Evolutionary conservation across 1,139 yeast species (phyloP).

Genomic region (Yamadazyma mexicana): DNA sequence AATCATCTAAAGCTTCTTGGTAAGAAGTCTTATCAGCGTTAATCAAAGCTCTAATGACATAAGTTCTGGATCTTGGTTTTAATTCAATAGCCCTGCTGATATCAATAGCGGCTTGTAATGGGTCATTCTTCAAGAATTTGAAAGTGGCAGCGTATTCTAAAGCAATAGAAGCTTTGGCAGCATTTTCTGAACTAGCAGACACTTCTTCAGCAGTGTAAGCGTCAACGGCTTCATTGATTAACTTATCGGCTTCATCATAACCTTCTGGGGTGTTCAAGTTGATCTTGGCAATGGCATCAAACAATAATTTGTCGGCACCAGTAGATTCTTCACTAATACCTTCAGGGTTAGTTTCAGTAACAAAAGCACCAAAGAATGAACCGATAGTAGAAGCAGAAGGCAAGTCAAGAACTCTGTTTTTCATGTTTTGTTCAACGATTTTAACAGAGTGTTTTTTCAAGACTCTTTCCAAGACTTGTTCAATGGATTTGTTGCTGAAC

Average conservation of each 20-base stretch:
- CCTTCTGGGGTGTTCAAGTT: conserved; percentile 66
- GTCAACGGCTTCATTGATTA: conserved; percentile 66
- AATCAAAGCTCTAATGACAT: conserved; percentile 80
- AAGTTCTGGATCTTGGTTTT: conserved; percentile 78
- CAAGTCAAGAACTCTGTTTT: conserved; percentile 53
- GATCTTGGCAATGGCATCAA: conserved; percentile 66
- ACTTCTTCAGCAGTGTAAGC: conserved; percentile 44
- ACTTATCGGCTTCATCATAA: conserved; percentile 72
- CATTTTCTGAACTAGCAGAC: conserved; percentile 40
- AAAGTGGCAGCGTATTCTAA: conserved; percentile 83
- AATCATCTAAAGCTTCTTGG: conserved; percentile 65
- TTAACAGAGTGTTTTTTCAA: conserved; percentile 73
- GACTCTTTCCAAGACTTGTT: conserved; percentile 83
- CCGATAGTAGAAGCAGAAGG: conserved; percentile 87
- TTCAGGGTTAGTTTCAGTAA: conserved; percentile 44
- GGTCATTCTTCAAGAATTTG: conserved; percentile 77
- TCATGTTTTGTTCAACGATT: conserved; percentile 61
- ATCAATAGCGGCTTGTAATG: conserved; percentile 57
- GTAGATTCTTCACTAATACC: conserved; percentile 49
- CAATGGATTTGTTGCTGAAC: conserved; percentile 75
- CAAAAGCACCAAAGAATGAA: conserved; percentile 82
- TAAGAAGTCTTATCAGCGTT: conserved; percentile 76
- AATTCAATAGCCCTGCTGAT: conserved; percentile 65
- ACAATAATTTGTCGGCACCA: conserved; percentile 63
- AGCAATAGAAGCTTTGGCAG: conserved; percentile 62